These are phyloP conservation scores for Oxyria digyna DNA, from an alignment of 148 eudicot genomes.

Conservation along the genomic window DNA sequence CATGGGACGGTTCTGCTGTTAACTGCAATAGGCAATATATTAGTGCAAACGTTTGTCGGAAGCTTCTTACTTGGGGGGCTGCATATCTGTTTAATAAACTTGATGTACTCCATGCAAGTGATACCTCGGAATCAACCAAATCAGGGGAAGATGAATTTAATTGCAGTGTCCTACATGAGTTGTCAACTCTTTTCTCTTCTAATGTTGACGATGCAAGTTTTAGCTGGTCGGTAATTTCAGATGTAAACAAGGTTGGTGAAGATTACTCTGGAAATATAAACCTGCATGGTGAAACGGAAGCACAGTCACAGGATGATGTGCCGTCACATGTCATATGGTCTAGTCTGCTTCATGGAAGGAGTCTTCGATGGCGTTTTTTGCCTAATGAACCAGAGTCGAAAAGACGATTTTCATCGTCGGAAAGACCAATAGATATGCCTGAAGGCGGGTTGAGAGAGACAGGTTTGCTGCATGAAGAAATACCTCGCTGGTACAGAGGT, in stretches of 20 bases:
- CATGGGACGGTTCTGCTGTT: conserved; percentile 31
- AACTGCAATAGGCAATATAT: conserved; percentile 22
- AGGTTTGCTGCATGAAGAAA: background rate
- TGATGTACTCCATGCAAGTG: conserved; percentile 35
- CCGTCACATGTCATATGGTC: conserved; percentile 19
- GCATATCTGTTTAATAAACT: conserved; percentile 36
- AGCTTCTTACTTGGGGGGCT: conserved; percentile 70
- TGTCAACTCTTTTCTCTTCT: conserved; percentile 27
- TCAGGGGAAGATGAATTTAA: conserved; percentile 20
- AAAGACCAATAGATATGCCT: background rate
- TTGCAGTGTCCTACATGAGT: conserved; percentile 32
- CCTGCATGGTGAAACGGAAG: conserved; percentile 19
- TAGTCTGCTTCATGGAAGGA: conserved; percentile 18
- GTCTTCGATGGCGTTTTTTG: conserved; percentile 22
- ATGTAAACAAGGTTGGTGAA: conserved; percentile 11
- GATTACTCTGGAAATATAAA: conserved; percentile 7
- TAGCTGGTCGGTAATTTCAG: conserved; percentile 14
- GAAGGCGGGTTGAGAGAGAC: background rate
- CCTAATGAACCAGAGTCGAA: conserved; percentile 13
- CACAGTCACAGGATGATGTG: conserved; percentile 14
- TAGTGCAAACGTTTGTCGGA: conserved; percentile 22
- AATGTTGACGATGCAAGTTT: conserved; percentile 1
- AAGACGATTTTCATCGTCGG: conserved; percentile 10
- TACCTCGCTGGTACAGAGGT: background rate
- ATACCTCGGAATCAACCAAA: conserved; percentile 10